Evolutionary conservation across 441 rosid genomes (phyloP), one percentile per base, ranked within the genome.

Genomic region (Erodium moschatum): DNA sequence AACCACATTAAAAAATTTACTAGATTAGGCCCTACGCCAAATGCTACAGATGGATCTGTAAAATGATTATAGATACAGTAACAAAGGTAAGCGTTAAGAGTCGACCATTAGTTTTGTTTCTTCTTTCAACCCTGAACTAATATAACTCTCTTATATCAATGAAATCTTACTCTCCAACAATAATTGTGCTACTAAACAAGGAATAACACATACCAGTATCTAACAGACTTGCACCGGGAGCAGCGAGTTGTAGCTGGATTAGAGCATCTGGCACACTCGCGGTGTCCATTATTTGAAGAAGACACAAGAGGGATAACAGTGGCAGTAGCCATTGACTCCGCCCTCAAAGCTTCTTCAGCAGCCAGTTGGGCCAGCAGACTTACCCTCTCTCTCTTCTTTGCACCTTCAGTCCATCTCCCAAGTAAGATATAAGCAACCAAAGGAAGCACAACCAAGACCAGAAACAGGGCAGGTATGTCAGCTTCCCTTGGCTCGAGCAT

Each of bases 401-500:
- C 72, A 80, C 76, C 72, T 67, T 88, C 89, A 80, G 92, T 82
- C 97, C 97, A 90, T 86, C 84, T 88, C 63, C 97, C 97, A 73
- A 90, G 88, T 70, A 88, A 80, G 69, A 87, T 61, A 74, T 90
- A 88, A 69, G 83, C 85, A 74, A 84, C 85, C 69, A 88, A 82
- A 70, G 97, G 97, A 81, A 88, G 87, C 78, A 90, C 91, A 54
- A 88, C 89, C 84, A 90, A 81, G 78, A 90, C 86, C 73, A 90
- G 80, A 81, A 90, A 86, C 77, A 88, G 76, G 79, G 77, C 74
- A 62, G 92, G 92, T 78, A 90, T 68, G 76, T 88, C 92, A 74
- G 87, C 87, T 83, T 84, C 94, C 90, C 89, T 88, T 85, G 97
- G 92, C 83, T 90, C 87, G 56, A 90, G 94, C 97, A 90, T 90